Evolutionary conservation across 2,329 filamentous ascomycete genomes (phyloP).

Genomic region (Raffaelea albimanens): DNA sequence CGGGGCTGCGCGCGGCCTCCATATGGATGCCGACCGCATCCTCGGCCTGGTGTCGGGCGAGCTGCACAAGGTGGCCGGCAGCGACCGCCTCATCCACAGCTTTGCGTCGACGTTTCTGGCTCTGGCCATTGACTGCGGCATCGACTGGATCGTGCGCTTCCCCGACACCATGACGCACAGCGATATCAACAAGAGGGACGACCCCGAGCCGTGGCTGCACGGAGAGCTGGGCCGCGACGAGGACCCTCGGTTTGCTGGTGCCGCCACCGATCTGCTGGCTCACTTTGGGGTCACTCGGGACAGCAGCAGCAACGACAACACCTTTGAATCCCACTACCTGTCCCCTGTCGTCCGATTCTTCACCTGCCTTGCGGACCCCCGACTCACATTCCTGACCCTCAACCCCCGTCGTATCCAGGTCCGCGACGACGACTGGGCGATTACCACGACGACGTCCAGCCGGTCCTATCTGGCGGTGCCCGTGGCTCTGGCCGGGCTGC

Average conservation of each 20-base stretch:
- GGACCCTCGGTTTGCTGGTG: background rate
- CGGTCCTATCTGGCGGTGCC: too few species aligned
- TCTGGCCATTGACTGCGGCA: constrained; percentile 11
- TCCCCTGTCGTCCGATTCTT: too few species aligned
- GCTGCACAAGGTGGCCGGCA: background rate
- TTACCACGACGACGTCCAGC: too few species aligned
- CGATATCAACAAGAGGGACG: background rate
- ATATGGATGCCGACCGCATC: background rate
- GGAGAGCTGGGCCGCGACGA: background rate
- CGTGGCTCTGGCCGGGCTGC: too few species aligned
- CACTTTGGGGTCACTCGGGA: too few species aligned
- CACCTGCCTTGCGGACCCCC: too few species aligned
- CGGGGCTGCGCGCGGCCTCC: background rate
- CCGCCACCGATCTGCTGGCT: background rate
- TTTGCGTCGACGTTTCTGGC: constrained; percentile 7
- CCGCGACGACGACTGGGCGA: too few species aligned
- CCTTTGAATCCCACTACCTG: too few species aligned
- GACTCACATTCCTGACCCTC: too few species aligned
- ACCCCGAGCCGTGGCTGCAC: constrained; percentile 5
- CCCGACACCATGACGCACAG: constrained; percentile 5
- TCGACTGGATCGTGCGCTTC: constrained; percentile 11
- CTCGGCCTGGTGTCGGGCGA: background rate
- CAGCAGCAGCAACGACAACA: too few species aligned
- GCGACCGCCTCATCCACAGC: background rate
- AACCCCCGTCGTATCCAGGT: too few species aligned